Conservation (phyloP, 257 asterid genomes). For the Primulina huaijiensis region DNA sequence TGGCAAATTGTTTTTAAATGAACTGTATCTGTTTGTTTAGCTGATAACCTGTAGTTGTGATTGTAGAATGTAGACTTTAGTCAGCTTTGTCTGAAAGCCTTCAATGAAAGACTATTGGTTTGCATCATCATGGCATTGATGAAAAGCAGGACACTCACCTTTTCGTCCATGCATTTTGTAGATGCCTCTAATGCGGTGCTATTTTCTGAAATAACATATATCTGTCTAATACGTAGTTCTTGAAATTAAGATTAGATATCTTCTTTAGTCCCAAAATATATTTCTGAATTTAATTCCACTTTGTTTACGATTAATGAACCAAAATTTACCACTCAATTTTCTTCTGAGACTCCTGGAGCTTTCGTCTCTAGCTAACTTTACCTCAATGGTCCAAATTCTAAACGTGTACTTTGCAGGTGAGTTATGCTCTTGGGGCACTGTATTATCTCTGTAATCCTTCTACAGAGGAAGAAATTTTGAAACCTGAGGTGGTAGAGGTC, state of each 20-base stretch:
- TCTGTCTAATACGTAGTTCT: too few relatives aligned
- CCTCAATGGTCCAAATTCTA: neutral
- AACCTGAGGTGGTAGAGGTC: constrained; percentile 72
- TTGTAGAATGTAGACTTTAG: neutral
- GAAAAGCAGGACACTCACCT: neutral
- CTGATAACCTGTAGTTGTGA: too few relatives aligned
- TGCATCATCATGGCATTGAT: constrained; percentile 1
- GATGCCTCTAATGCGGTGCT: neutral
- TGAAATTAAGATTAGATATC: too few relatives aligned
- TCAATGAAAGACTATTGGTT: neutral
- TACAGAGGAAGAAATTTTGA: constrained; percentile 59
- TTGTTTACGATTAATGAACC: too few relatives aligned
- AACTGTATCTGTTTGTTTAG: too few relatives aligned
- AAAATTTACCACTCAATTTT: too few relatives aligned
- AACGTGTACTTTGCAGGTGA: constrained; percentile 51
- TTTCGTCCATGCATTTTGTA: neutral
- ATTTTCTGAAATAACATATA: too few relatives aligned
- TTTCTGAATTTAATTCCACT: too few relatives aligned
- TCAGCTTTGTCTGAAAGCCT: too few relatives aligned
- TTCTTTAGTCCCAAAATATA: too few relatives aligned
- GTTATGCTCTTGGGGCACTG: constrained; percentile 66
- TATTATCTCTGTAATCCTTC: constrained; percentile 68
- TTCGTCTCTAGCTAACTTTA: neutral
- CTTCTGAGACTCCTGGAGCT: neutral
- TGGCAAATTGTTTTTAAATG: too few relatives aligned